Conservation (phyloP, 2,329 filamentous ascomycete genomes). For the Immersiporthe knoxdaviesiana region DNA sequence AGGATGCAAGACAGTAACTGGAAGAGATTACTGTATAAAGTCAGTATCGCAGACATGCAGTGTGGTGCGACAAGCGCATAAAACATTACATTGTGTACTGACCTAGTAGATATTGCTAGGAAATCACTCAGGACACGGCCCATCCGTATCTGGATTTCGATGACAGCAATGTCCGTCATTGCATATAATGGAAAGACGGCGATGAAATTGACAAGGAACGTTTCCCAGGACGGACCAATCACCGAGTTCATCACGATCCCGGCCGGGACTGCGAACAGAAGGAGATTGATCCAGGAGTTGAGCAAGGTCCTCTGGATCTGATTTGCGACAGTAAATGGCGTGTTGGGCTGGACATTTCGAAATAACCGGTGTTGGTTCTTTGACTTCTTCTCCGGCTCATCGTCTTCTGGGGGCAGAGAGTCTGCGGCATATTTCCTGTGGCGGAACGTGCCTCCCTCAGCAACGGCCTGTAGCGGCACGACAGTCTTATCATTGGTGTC, state of each 20-base stretch:
- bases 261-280: constrained; percentile 8
- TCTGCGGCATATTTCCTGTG: too few relatives aligned
- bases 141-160: constrained; percentile 16
- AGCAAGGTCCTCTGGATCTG: constrained; percentile 16
- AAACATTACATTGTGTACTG: too few relatives aligned
- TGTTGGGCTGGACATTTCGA: too few relatives aligned
- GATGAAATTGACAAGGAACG: constrained; percentile 16
- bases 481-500: too few relatives aligned
- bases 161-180: constrained; percentile 18
- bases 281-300: constrained; percentile 18
- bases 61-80: too few relatives aligned
- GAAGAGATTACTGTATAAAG: constrained; percentile 1
- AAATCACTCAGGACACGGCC: constrained; percentile 6
- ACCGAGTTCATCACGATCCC: constrained; percentile 9
- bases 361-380: too few relatives aligned
- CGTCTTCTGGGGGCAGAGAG: too few relatives aligned
- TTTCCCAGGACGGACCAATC: constrained; percentile 2
- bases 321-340: constrained; percentile 12
- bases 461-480: too few relatives aligned
- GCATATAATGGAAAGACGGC: constrained; percentile 22
- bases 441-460: too few relatives aligned
- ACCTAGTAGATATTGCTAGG: constrained; percentile 15
- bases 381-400: too few relatives aligned
- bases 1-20: constrained; percentile 19
- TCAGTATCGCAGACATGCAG: too few relatives aligned